Base-by-base conservation (phyloP, 352 stramenopile genomes). In the Pythium brassicae region DNA sequence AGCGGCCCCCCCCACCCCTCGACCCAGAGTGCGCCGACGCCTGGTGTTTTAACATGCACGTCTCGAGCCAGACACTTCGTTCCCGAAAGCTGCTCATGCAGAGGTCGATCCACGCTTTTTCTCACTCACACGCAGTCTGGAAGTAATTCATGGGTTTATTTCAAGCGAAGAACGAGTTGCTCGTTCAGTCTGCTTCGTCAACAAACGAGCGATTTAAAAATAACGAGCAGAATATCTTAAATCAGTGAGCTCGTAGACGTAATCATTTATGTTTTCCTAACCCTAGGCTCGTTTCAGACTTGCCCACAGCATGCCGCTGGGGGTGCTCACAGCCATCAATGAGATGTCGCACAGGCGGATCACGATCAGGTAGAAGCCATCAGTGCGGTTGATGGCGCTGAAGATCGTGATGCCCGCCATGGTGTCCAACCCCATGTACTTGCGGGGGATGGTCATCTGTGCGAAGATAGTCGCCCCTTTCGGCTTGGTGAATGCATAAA, bases 1-100 rank as follows among this genome's bases (percentile, higher is more conserved):
- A 62, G 0, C 44, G 46, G 1, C 79, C 73, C 57, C 46, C 54
- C 10, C 79, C 73, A 56, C 46, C 54, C 10, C 27, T 83, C 1
- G 65, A 80, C 39, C 27, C 62, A 17, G 53, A 46, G 3, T 63
- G 65, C 0, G 72, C 69, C 17, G 64, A 65, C 39, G 57, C 90
- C 12, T 92, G 83, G 81, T 91, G 83, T 57, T 90, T 88, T 44
- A 92, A 89, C 56, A 81, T 90, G 34, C 78, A 90, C 8, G 72
- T 89, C 9, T 89, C 81, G 22, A 78, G 81, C 12, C 78, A 89
- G 56, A 75, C 83, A 2, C 71, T 90, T 29, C 83, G 81, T 4
- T 81, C 83, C 19, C 76, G 78, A 10, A 91, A 90, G 63, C 61
- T 80, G 20, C 73, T 93, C 25, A 83, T 72, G 9, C 74, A 65